These are phyloP conservation scores for Rhododendron molle DNA, from an alignment of 148 eudicot species.

Conservation along the genomic window DNA sequence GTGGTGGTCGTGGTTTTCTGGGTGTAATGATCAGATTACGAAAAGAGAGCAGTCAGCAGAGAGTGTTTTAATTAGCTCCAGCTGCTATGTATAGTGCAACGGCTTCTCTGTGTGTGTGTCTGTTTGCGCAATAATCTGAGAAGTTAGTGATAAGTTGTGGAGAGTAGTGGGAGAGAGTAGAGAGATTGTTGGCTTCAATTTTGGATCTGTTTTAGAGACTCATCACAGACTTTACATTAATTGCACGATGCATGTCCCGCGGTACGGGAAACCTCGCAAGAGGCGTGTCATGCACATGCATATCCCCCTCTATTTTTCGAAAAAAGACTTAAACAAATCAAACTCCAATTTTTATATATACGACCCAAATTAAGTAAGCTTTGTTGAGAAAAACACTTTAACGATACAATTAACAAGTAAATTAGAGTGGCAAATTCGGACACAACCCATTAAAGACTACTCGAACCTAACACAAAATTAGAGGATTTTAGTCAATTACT, in stretches of 20 bases:
- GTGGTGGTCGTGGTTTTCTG: not conserved
- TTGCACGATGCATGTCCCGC: not conserved
- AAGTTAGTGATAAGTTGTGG: not conserved
- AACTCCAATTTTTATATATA: too few species aligned
- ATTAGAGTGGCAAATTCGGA: not conserved
- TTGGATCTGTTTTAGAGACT: slow-evolving; percentile 9
- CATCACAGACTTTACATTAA: not conserved
- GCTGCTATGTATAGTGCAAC: too few species aligned
- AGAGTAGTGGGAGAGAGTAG: not conserved
- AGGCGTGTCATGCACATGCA: not conserved
- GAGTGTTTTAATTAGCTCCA: not conserved
- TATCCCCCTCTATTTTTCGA: too few species aligned
- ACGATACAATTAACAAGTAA: not conserved
- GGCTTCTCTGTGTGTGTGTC: too few species aligned
- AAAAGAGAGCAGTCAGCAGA: not conserved
- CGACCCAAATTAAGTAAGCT: not conserved
- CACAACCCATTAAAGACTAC: too few species aligned
- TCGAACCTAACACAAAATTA: too few species aligned
- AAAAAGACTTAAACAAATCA: too few species aligned
- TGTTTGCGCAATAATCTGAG: not conserved
- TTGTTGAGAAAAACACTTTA: not conserved
- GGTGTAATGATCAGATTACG: not conserved
- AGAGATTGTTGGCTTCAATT: slow-evolving; percentile 15
- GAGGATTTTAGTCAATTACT: too few species aligned
- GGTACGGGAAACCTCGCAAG: not conserved